Evolutionary conservation across 2,329 filamentous ascomycete genomes (phyloP).

Genomic region (Ophiocordyceps camponoti-rufipedis): DNA sequence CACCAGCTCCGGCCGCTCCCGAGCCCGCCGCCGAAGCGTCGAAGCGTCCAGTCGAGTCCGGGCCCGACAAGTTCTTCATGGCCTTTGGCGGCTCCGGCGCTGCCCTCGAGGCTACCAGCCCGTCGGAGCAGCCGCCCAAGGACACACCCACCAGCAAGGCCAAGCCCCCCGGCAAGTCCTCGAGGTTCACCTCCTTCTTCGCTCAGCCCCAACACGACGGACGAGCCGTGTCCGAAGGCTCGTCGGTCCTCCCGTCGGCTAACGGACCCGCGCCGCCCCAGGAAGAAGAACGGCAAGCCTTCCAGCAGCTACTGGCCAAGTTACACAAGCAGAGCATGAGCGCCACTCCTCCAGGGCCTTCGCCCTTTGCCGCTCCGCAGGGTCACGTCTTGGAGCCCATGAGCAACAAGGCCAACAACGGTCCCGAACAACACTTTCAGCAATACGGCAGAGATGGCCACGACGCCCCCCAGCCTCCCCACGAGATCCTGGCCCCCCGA

Average conservation of each 20-base stretch:
- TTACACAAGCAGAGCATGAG: slow-evolving; percentile 41
- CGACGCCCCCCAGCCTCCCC: slow-evolving; percentile 21
- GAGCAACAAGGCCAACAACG: slow-evolving; percentile 18
- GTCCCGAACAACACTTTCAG: slow-evolving; percentile 29
- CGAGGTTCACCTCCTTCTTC: slow-evolving; percentile 75
- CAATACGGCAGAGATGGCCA: slow-evolving; percentile 26
- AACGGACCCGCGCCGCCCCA: slow-evolving; percentile 1
- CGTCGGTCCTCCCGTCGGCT: slow-evolving; percentile 19
- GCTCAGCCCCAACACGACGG: slow-evolving; percentile 28
- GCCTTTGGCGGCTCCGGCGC: slow-evolving; percentile 24
- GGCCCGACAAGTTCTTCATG: slow-evolving; percentile 63
- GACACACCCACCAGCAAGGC: slow-evolving; percentile 25
- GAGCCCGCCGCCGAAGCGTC: slow-evolving; percentile 24
- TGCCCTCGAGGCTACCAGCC: slow-evolving; percentile 29
- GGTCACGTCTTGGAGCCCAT: slow-evolving; percentile 7
- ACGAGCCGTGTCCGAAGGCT: slow-evolving; percentile 28
- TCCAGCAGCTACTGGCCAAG: slow-evolving; percentile 67
- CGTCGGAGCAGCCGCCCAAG: slow-evolving; percentile 22
- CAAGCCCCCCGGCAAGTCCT: slow-evolving; percentile 48
- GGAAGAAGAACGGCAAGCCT: slow-evolving; percentile 68
- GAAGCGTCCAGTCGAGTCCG: slow-evolving; percentile 38
- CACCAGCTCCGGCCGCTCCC: slow-evolving; percentile 12
- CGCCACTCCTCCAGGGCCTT: slow-evolving; percentile 24
- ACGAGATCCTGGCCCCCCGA: slow-evolving; percentile 34
- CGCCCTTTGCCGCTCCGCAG: slow-evolving; percentile 24